These are phyloP conservation scores for Rubia yunnanensis DNA, from an alignment of 257 asterid genomes.

Conservation along the genomic window DNA sequence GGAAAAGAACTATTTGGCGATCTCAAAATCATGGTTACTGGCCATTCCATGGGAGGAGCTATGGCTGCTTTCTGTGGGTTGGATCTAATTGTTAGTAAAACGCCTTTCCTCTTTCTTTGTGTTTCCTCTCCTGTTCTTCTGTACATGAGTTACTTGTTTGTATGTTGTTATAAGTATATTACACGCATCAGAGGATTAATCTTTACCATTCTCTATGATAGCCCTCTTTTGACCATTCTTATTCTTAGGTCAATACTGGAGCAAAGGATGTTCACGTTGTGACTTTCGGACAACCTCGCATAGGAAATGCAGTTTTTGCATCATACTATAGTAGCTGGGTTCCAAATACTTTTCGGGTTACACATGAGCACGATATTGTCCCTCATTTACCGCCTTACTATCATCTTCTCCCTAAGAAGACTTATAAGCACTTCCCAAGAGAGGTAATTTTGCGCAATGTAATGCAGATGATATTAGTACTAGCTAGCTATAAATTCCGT, in stretches of 20 bases:
- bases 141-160: not conserved
- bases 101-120: not conserved
- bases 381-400: slow-evolving; percentile 99
- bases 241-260: slow-evolving; percentile 55
- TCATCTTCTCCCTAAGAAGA: slow-evolving; percentile 56
- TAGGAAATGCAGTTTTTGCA: slow-evolving; percentile 78
- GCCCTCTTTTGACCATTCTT: no score
- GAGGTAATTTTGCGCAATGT: slow-evolving; percentile 48
- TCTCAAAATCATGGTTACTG: slow-evolving; percentile 60
- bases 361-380: slow-evolving; percentile 81
- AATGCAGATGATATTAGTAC: not conserved
- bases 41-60: slow-evolving; percentile 99
- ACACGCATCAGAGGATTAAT: no score
- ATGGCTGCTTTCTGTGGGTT: slow-evolving; percentile 91
- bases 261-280: slow-evolving; percentile 59
- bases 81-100: slow-evolving; percentile 58
- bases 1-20: slow-evolving; percentile 59
- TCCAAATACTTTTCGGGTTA: slow-evolving; percentile 76
- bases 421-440: slow-evolving; percentile 86
- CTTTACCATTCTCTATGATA: no score
- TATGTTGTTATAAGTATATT: slow-evolving; percentile 8
- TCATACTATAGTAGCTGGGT: slow-evolving; percentile 54
- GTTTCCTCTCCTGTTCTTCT: not conserved
- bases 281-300: slow-evolving; percentile 97
- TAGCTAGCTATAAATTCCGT: not conserved